phyloP scores from a whole-genome alignment of 2,329 filamentous ascomycete species.

The Monilinia fructigena region DNA sequence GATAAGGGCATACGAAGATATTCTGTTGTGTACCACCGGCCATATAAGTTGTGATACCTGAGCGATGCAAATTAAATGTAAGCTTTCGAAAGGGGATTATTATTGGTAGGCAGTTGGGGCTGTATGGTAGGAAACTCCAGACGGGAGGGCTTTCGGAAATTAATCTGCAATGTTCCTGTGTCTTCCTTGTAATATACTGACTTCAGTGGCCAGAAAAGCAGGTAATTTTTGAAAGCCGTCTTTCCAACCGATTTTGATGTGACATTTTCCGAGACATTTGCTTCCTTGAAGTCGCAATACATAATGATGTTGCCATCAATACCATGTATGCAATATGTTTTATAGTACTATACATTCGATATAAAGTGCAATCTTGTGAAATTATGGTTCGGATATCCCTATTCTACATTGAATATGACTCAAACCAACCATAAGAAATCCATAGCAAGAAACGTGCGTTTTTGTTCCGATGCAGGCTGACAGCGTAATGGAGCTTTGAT shows the following conservation, averaged over 20 bases:
- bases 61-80: constrained; percentile 10
- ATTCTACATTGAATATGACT: not conserved
- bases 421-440: not conserved
- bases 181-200: not conserved
- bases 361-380: not conserved
- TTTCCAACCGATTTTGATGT: constrained; percentile 5
- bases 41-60: constrained; percentile 1
- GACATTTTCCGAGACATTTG: not conserved
- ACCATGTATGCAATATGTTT: not conserved
- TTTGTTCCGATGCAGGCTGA: not conserved
- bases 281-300: not conserved
- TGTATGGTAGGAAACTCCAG: not conserved
- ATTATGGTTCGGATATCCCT: not conserved
- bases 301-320: constrained; percentile 2
- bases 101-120: not conserved
- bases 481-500: too few species aligned
- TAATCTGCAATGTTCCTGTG: constrained; percentile 1
- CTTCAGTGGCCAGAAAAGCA: not conserved
- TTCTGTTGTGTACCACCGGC: not conserved
- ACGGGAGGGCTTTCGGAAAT: constrained; percentile 1
- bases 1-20: constrained; percentile 12
- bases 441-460: not conserved
- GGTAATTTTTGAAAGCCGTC: not conserved
- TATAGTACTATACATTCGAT: not conserved
- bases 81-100: constrained; percentile 17